Evolutionary conservation across 208 protist genomes (phyloP), one percentile per base, ranked within the genome.

Genomic region (Leishmania amazonensis): DNA sequence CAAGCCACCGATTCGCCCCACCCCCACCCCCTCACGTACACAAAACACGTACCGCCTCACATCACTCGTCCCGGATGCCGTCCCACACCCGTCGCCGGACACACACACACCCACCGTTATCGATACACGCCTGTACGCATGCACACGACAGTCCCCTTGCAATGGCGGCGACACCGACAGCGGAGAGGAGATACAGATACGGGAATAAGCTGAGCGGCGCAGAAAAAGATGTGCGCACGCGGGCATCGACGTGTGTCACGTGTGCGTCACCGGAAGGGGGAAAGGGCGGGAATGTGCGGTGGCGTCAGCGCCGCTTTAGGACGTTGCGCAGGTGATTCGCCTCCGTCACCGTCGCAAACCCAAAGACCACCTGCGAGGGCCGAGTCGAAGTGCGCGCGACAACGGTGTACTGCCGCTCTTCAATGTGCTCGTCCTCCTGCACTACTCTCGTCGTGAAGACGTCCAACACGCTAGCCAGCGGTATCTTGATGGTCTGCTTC

Each of bases 291-390:
- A 24, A 31, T 9, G 21, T 53, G 45, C 70, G 28, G 9, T 1
- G 24, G 70, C 45, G 42, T 78, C 49, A 78, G 28, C n/a, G 78
- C 3, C 78, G 73, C 70, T 79, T 75, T 49, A 94, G 53, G 40
- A 91, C 72, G 64, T 67, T 64, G 49, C 86, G 80, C 79, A 97
- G 87, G 60, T 86, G 81, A 54, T 87, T 91, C 31, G 91, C 92
- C 81, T 96, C 90, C 9, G 75, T 42, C 42, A 78, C 53, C 15
- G 86, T 92, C 47, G 83, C 78, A 84, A 97, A 96, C 5, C 92
- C 94, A 83, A 96, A 97, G 17, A 94, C 88, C 71, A 97, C 87
- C 80, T 96, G 92, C 35, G 92, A 94, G 3, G 94, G 94, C 35
- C 89, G 90, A 6, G 88, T 89, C 15, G 87, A 90, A 28, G 94